Evolutionary conservation across 805 yeast species (phyloP).

Genomic region (Priceomyces melissophilus): DNA sequence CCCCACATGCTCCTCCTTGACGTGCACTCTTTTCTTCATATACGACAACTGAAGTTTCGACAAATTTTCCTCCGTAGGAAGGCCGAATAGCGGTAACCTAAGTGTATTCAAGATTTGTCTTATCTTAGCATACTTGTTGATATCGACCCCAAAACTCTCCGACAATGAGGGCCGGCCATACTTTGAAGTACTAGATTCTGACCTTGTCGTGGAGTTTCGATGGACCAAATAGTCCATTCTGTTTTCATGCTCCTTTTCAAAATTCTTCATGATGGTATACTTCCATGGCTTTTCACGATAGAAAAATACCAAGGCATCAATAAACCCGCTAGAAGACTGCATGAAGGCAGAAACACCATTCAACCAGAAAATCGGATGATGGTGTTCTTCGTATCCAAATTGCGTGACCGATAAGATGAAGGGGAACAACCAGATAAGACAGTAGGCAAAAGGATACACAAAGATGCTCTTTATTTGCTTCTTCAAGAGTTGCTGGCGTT

Average conservation of each 20-base stretch:
- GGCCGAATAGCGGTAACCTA: conserved; percentile 41
- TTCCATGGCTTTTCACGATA: conserved; percentile 81
- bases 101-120: conserved; percentile 33
- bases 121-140: conserved; percentile 33
- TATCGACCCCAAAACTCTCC: conserved; percentile 26
- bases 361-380: conserved; percentile 60
- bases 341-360: conserved; percentile 66
- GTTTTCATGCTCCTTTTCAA: conserved; percentile 30
- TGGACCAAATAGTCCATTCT: conserved; percentile 21
- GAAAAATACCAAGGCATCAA: conserved; percentile 73
- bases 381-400: conserved; percentile 41
- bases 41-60: conserved; percentile 17
- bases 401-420: conserved; percentile 62
- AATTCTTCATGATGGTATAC: conserved; percentile 38
- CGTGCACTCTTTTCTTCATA: conserved; percentile 11
- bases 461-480: conserved; percentile 78
- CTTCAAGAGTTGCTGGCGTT: conserved; percentile 62
- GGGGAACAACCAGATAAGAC: conserved; percentile 80
- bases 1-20: background rate
- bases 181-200: conserved; percentile 21
- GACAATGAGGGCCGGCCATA: conserved; percentile 26
- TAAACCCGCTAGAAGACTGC: conserved; percentile 77
- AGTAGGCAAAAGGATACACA: conserved; percentile 79
- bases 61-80: conserved; percentile 39
- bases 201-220: conserved; percentile 1